Conservation (phyloP, 192 early-diverging fungal species). For the Cladochytrium replicatum region DNA sequence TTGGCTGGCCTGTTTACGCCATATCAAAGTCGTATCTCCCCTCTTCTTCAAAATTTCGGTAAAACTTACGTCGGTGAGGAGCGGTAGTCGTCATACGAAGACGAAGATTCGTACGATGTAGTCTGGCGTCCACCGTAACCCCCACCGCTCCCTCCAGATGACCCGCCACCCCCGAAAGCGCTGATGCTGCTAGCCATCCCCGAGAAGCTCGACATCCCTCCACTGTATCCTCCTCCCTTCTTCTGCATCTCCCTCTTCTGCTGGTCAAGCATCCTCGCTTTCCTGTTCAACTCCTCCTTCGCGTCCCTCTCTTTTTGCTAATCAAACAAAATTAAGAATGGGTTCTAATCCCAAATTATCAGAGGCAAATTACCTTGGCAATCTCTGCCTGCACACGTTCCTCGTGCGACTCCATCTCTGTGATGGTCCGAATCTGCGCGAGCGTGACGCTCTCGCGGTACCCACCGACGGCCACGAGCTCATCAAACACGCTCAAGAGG, state of each 20-base stretch:
- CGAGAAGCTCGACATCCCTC: no score
- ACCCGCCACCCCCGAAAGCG: no score
- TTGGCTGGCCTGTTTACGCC: no score
- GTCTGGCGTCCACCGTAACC: constrained; percentile 40
- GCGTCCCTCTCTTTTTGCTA: constrained; percentile 93
- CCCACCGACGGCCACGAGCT: constrained; percentile 79
- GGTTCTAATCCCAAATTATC: background rate
- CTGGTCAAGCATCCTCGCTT: constrained; percentile 83
- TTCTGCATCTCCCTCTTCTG: constrained; percentile 65
- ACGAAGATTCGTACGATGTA: no score
- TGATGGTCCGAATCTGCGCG: constrained; percentile 83
- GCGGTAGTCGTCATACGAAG: no score
- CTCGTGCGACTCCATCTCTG: constrained; percentile 97
- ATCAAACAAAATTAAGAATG: constrained; percentile 9
- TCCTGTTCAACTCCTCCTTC: constrained; percentile 89
- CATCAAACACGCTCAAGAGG: constrained; percentile 86
- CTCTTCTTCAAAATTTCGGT: no score
- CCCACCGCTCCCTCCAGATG: constrained; percentile 1
- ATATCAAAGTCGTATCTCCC: no score
- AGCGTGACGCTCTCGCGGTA: constrained; percentile 88
- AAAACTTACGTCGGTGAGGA: no score
- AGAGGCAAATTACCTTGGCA: constrained; percentile 45
- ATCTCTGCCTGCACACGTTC: constrained; percentile 96
- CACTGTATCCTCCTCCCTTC: constrained; percentile 9
- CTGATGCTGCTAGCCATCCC: no score